A percentile compares a stretch with the other conserved stretches of the same genome.
Conservation (phyloP, 1,139 yeast genomes). For the Taphrina flavorubra region DNA sequence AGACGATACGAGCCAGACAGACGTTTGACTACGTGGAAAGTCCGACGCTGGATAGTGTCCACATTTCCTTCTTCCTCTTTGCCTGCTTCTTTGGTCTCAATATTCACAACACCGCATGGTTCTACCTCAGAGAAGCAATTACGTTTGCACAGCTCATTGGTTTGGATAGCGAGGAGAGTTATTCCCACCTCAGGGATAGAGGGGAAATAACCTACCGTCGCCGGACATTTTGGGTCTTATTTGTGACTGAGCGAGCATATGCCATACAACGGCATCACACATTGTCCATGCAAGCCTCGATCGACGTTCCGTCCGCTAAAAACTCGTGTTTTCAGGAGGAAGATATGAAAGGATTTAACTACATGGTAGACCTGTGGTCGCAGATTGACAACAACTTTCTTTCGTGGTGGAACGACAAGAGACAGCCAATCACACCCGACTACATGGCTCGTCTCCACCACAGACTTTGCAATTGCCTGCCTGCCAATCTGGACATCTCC, state of each 20-base stretch:
- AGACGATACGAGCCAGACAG: conserved; percentile 43
- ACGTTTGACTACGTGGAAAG: conserved; percentile 44
- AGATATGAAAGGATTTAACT: conserved; percentile 30
- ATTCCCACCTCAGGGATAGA: conserved; percentile 23
- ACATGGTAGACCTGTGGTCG: conserved; percentile 37
- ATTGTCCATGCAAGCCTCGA: conserved; percentile 32
- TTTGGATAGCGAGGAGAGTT: conserved; percentile 45
- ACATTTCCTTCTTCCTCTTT: conserved; percentile 46
- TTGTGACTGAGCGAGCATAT: conserved; percentile 36
- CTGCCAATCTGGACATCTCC: conserved; percentile 15
- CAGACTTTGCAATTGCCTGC: conserved; percentile 19
- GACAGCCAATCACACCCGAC: conserved; percentile 28
- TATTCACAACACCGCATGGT: conserved; percentile 43
- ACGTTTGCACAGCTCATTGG: conserved; percentile 46
- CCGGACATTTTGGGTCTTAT: conserved; percentile 37
- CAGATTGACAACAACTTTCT: conserved; percentile 31
- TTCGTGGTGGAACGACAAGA: conserved; percentile 28
- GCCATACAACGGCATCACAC: conserved; percentile 37
- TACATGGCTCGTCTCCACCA: conserved; percentile 22
- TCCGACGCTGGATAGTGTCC: conserved; percentile 42
- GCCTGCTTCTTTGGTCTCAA: conserved; percentile 43
- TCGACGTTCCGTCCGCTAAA: conserved; percentile 19
- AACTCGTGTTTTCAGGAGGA: conserved; percentile 23
- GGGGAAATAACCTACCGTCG: conserved; percentile 14
- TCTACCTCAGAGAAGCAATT: conserved; percentile 47